Base-by-base conservation (phyloP, 257 asterid genomes). In the Lavandula angustifolia region DNA sequence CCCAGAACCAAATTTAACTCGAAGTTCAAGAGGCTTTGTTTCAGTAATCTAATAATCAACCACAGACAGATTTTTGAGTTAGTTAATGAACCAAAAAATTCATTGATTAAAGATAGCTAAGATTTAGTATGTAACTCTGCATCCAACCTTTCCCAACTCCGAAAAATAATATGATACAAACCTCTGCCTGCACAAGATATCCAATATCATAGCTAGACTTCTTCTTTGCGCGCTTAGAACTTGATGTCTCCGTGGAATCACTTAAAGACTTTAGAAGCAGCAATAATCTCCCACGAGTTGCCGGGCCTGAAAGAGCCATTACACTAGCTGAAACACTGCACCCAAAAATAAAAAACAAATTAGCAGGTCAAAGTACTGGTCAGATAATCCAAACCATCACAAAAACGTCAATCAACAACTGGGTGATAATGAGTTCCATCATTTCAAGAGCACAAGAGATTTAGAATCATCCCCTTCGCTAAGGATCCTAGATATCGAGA, bases 141-240 rank as follows among this genome's bases (percentile, higher is more conserved):
- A 27, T 46, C 53, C 40, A 32, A 47, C 27, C 29, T 46, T 44
- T 60, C 66, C 44, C 29, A 60, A 62, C 44, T 34, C 34, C 44
- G 76, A 38, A 33, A n/a, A 71, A 54, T 11, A 29, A 73, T 60
- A 49, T 1, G 55, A 70, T 53, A 41, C 57, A 31, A 43, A 94
- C 99, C 96, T 94, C 99, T 29, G 85, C 95, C 73, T 83, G 87
- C 61, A 94, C 84, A 54, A 84, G 82, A 62, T 94, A 86, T 59
- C 97, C 97, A 60, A 83, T 78, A 69, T 70, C 84, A 82, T 81
- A 79, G 71, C 78, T 69, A 62, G 80, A 80, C 51, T 80, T 89
- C 81, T 81, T 92, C 75, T 80, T 87, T 16, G 94, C 84, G 42
- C 95, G 82, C 78, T 90, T 94, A 62, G 87, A 81, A 71, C 83